Base-by-base conservation (phyloP, 306 rosid species). In the Echinosophora koreensis region DNA sequence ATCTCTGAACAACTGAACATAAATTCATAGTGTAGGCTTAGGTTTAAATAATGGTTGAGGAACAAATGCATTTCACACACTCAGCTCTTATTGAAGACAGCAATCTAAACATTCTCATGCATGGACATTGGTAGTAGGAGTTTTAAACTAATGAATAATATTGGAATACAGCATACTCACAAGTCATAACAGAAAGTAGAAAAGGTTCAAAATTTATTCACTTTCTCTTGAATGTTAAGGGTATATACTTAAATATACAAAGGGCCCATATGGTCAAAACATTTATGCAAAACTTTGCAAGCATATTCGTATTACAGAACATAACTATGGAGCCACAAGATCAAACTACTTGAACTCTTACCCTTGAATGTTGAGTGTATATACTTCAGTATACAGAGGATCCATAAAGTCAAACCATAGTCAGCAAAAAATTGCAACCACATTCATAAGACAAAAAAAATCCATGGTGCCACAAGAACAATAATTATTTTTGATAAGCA, bases 291-390 rank as follows among this genome's bases (percentile, higher is more conserved):
- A 22, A 22, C 28, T 35, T 16, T 50, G 39, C 12, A 67, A 16
- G 41, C 5, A 67, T 41, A 67, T 67, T 46, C 16, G 5, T 4
- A 59, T 59, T 69, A 64, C 55, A 38, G 15, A 51, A 41, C 57
- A 28, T 65, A 14, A 50, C 27, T 76, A 60, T 12, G 63, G 55
- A 64, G 27, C 72, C 55, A 64, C 44, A n/a, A 58, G 42, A 58
- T 41, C 42, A 62, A 74, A 22, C 22, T 22, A 11, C 12, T 60
- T n/a, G 22, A 22, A 22, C 44, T 39, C 44, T 39, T 39, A 6
- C 44, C 44, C 44, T 39, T 39, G 44, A 39, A 3, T 39, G 44
- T 39, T 6, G 44, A 39, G 44, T 9, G 1, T 39, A 39, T 39
- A 39, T 39, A 39, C 44, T 39, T 39, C 6, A 39, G 8, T 39